Evolutionary conservation across 352 stramenopile species (phyloP).

Genomic region (Lagenidium giganteum): DNA sequence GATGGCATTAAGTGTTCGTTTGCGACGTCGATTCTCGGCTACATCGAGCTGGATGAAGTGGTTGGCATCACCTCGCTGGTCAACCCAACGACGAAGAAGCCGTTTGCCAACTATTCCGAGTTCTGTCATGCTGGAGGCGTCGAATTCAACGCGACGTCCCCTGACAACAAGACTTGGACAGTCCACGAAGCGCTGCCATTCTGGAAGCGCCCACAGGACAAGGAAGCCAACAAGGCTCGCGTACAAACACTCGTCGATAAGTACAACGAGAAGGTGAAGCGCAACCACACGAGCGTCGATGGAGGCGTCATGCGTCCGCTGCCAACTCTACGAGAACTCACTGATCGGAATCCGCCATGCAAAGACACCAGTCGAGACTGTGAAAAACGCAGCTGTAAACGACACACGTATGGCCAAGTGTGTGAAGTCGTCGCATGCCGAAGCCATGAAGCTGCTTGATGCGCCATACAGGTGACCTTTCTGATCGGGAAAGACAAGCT

Average conservation of each 20-base stretch:
- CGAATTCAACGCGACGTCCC: constrained; percentile 28
- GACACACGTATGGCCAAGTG: too few species aligned
- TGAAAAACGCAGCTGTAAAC: too few species aligned
- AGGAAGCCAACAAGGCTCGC: constrained; percentile 24
- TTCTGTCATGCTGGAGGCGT: constrained; percentile 44
- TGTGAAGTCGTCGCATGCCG: too few species aligned
- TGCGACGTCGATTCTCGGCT: constrained; percentile 58
- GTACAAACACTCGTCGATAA: constrained; percentile 28
- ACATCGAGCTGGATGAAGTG: constrained; percentile 46
- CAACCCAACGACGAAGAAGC: constrained; percentile 4
- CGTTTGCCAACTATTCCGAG: constrained; percentile 22
- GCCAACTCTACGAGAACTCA: constrained; percentile 32
- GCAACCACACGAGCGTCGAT: constrained; percentile 24
- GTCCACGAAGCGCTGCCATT: constrained; percentile 33
- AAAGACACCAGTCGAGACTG: constrained; percentile 58
- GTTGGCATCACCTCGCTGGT: constrained; percentile 65
- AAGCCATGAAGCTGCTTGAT: too few species aligned
- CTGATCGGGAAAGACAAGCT: too few species aligned
- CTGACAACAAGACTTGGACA: constrained; percentile 9
- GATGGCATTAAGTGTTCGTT: constrained; percentile 58
- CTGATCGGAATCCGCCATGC: constrained; percentile 50
- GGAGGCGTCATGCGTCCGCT: constrained; percentile 45
- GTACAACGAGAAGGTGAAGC: constrained; percentile 30
- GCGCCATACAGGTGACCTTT: too few species aligned
- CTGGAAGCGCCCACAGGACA: constrained; percentile 39